phyloP scores from a whole-genome alignment of 1,284 basidiomycete genomes.

The Microbotryum lychnidis-dioicae region DNA sequence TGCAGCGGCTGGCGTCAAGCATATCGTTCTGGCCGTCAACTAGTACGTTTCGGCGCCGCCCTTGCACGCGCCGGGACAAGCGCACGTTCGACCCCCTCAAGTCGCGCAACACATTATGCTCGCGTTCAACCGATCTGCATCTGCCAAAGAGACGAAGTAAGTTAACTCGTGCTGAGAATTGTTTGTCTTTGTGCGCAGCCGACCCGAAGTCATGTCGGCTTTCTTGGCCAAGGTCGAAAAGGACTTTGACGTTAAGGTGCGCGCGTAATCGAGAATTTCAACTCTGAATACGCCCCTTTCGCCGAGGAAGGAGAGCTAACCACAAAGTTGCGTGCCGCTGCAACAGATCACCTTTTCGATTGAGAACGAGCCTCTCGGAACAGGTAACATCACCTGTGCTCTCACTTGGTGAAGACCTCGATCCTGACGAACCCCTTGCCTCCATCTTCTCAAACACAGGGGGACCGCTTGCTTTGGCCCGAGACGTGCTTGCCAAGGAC shows the following conservation, averaged over 20 bases:
- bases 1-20: slow-evolving; percentile 46
- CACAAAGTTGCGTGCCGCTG: not conserved
- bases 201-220: slow-evolving; percentile 44
- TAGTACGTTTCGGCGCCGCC: slow-evolving; percentile 31
- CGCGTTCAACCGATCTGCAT: too few relatives aligned
- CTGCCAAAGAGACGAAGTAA: too few relatives aligned
- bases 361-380: slow-evolving; percentile 47
- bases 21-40: slow-evolving; percentile 49
- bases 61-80: too few relatives aligned
- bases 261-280: not conserved
- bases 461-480: slow-evolving; percentile 46
- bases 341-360: slow-evolving; percentile 45
- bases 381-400: slow-evolving; percentile 36
- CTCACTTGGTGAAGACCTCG: not conserved
- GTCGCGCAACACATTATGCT: too few relatives aligned
- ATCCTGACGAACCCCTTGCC: too few relatives aligned
- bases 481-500: slow-evolving; percentile 47
- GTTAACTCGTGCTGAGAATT: too few relatives aligned
- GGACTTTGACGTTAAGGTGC: slow-evolving; percentile 44
- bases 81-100: too few relatives aligned
- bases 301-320: too few relatives aligned
- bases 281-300: not conserved
- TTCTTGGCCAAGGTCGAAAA: slow-evolving; percentile 47
- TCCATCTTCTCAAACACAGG: slow-evolving; percentile 34
- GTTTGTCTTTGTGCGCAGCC: not conserved